Base-by-base conservation (phyloP, 2,329 filamentous ascomycete genomes). In the Aschersonia sp. region DNA sequence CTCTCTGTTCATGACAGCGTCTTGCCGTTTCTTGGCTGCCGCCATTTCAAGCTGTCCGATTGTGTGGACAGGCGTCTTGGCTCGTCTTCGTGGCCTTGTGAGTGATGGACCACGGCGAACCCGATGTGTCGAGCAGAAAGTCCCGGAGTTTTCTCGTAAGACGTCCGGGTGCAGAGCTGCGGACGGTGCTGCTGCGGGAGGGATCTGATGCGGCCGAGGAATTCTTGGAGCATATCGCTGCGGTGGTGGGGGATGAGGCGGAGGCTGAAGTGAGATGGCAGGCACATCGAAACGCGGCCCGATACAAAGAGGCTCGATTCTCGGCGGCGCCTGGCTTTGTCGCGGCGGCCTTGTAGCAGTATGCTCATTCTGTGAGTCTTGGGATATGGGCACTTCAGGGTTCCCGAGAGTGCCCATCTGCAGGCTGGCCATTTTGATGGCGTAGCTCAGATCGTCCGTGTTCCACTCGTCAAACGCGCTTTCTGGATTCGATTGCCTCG, bases 41-140 rank as follows among this genome's bases (percentile, higher is more conserved):
- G 59, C 54, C 41, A 50, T 59, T 49, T 76, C 73, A 2, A 73
- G 61, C 53, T 76, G 72, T 11, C 71, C 71, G 48, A 76, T 70
- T 8, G 62, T 61, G 41, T 65, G 65, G 29, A 75, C 69, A 0
- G 72, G 73, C 2, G 72, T 76, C 56, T 75, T 76, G 40, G 71
- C 70, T 41, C 40, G 40, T 41, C 14, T n/a, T 11, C 46, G 14
- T 41, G 49, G 44, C 30, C 46, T 50, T 31, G 32, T 48, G 6
- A 47, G 43, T 32, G 49, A 47, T 6, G 46, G 46, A 5, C 32
- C 49, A 30, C 46, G 42, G 45, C 46, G 42, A 14, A 50, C n/a
- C 6, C 46, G 44, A 30, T 32, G 41, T 22, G 35, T 37, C 8
- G 35, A 12, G 35, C 4, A 12, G 4, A 37, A 37, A 9, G 12